Base-by-base conservation (phyloP, 2,329 filamentous ascomycete species). In the Dothideomycetidae sp. region DNA sequence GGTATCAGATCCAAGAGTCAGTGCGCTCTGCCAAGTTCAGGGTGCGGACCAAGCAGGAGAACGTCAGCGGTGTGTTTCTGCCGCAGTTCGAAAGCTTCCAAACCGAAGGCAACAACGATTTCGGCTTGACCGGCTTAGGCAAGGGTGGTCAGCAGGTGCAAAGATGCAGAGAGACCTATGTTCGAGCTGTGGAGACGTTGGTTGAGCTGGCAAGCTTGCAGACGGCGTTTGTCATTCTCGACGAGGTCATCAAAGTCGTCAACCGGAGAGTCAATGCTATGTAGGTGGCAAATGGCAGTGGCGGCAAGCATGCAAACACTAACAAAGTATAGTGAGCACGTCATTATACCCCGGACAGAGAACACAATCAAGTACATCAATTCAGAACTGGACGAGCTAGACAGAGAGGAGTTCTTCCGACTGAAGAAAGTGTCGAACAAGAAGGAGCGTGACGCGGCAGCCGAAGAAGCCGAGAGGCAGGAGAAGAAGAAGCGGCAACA, bases 351-450 rank as follows among this genome's bases (percentile, higher is more conserved):
- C 10, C 73, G 90, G 48, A 98, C 90, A 10, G 90, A 98, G 59
- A 98, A 96, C 54, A 98, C 90, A n/a, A 98, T 98, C 67, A 94
- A 93, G 64, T 98, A 96, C 55, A 96, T 96, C 70, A 96, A 96
- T 64, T 93, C 88, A 1, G 90, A 98, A 58, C 73, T 98, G 11
- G 90, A 98, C 55, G 90, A 98, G 63, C 69, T 98, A 35, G 92
- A 96, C 61, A 75, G 90, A 67, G 90, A 96, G 58, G 90, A 98
- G 57, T 98, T 98, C 59, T 98, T 94, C 63, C 72, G 90, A 47
- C 63, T 98, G 55, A 98, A 98, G 65, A 98, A 98, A 68, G 70
- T 90, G 55, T 80, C 80, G 53, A 75, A 74, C 17, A 81, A 78
- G 57, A 78, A 76, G 54, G 70, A 73, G 46, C 56, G 65, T 42